These are phyloP conservation scores for Candida koratica DNA, from an alignment of 805 yeast species.

Conservation along the genomic window DNA sequence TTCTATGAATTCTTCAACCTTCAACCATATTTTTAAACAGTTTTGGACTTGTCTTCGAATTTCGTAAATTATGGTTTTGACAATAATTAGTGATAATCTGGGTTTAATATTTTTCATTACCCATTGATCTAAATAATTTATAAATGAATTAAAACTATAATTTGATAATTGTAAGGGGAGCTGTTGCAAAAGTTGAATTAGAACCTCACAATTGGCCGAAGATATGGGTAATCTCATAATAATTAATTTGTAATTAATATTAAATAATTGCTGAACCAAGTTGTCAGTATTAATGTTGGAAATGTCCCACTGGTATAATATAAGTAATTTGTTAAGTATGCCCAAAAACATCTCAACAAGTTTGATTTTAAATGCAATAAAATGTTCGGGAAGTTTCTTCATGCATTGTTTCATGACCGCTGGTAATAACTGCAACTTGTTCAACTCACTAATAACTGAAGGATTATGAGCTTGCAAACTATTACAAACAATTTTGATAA, in stretches of 20 bases:
- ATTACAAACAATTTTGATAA: slow-evolving; percentile 58
- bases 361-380: slow-evolving; percentile 49
- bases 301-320: slow-evolving; percentile 1
- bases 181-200: not conserved
- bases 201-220: not conserved
- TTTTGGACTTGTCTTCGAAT: slow-evolving; percentile 56
- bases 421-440: not conserved
- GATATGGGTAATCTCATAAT: slow-evolving; percentile 4
- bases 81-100: slow-evolving; percentile 49
- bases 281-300: not conserved
- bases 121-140: slow-evolving; percentile 39
- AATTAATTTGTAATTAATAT: not conserved
- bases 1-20: slow-evolving; percentile 69
- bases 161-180: not conserved
- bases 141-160: slow-evolving; percentile 23
- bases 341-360: slow-evolving; percentile 50
- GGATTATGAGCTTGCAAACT: slow-evolving; percentile 45
- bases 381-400: slow-evolving; percentile 45
- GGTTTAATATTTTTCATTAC: slow-evolving; percentile 38
- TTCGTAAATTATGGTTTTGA: slow-evolving; percentile 52
- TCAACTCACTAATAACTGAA: not conserved
- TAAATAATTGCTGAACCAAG: not conserved
- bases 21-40: slow-evolving; percentile 74
- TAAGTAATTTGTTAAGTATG: slow-evolving; percentile 4
- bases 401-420: slow-evolving; percentile 1